Base-by-base conservation (phyloP, 2,329 filamentous ascomycete species). In the Ascosphaera acerosa region DNA sequence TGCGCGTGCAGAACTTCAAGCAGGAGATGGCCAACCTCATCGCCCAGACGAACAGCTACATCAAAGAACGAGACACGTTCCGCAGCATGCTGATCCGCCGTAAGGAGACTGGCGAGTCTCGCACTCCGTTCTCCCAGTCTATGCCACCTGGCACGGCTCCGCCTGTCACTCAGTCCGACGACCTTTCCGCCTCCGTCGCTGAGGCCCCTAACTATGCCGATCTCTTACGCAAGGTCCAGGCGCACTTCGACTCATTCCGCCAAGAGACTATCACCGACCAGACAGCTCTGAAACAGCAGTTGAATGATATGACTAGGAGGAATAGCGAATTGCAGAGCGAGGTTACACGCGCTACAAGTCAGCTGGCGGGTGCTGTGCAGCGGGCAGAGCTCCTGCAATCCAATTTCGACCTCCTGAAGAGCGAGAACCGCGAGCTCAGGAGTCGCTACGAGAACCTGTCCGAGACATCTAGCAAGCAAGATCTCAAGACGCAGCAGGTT, bases 1-100 rank as follows among this genome's bases (percentile, higher is more conserved):
- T 72, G 32, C 70, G 80, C 39, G 62, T 89, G 15, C 64, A 73
- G 40, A 70, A 75, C 49, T 84, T 71, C 49, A 70, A 78, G 35
- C 84, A 92, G 39, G 81, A 92, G 47, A 68, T 90, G 32, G 68
- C 73, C 40, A 76, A 76, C 9, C 72, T 91, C 40, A 69, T 75
- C 27, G 70, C 75, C 18, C 77, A 82, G 34, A 76, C 81, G 38
- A 78, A 91, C 56, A 90, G 78, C 49, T 91, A 90, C 49, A 80
- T 87, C 47, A 78, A 81, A 43, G 87, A 97, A 54, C 73, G 87
- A 37, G 84, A 97, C 47, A 92, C 92, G 68, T 94, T 92, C 70
- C 72, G 84, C 15, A 80, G 82, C 32, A 82, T 94, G 59, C 65
- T 92, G 18, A 76, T 84, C 40, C 76, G 87, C 37, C 64, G 70